Conservation (phyloP, 176 grass and related monocot species). For the Juncus effusus region DNA sequence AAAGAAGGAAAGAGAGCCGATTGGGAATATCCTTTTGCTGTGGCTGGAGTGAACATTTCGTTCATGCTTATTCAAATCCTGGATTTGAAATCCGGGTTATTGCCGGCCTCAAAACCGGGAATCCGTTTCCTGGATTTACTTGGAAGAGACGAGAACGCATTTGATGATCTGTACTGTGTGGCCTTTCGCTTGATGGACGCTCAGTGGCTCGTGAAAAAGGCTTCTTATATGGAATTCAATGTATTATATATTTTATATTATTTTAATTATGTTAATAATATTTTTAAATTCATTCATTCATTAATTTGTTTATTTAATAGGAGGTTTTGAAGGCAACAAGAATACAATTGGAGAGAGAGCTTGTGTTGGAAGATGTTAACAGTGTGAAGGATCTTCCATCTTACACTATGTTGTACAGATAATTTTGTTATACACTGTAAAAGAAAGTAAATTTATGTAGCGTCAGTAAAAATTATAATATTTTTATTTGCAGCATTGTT, state of each 20-base stretch:
- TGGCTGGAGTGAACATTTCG: slow-evolving; percentile 92
- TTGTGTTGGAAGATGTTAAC: slow-evolving; percentile 58
- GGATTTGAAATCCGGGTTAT: slow-evolving; percentile 71
- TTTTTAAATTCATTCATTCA: neutral
- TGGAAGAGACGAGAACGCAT: slow-evolving; percentile 60
- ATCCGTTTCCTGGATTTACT: slow-evolving; percentile 74
- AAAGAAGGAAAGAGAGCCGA: slow-evolving; percentile 66
- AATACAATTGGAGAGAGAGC: slow-evolving; percentile 73
- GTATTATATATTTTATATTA: slow-evolving; percentile 28
- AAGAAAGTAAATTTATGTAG: neutral
- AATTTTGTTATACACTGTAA: neutral
- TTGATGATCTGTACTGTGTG: slow-evolving; percentile 83
- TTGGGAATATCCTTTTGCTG: slow-evolving; percentile 98
- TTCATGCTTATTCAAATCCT: slow-evolving; percentile 97
- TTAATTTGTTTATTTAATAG: slow-evolving; percentile 30
- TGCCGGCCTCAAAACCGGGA: slow-evolving; percentile 66
- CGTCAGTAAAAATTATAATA: neutral
- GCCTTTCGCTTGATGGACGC: slow-evolving; percentile 88
- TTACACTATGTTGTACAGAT: slow-evolving; percentile 68
- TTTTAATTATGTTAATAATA: no score
- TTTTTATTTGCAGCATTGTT: neutral
- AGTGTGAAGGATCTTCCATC: slow-evolving; percentile 71
- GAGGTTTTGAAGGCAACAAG: slow-evolving; percentile 89
- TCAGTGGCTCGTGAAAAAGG: slow-evolving; percentile 79
- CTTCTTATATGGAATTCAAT: slow-evolving; percentile 99